These are phyloP conservation scores for Penicillium sp. DNA, from an alignment of 2,329 filamentous ascomycete genomes.

Conservation along the genomic window DNA sequence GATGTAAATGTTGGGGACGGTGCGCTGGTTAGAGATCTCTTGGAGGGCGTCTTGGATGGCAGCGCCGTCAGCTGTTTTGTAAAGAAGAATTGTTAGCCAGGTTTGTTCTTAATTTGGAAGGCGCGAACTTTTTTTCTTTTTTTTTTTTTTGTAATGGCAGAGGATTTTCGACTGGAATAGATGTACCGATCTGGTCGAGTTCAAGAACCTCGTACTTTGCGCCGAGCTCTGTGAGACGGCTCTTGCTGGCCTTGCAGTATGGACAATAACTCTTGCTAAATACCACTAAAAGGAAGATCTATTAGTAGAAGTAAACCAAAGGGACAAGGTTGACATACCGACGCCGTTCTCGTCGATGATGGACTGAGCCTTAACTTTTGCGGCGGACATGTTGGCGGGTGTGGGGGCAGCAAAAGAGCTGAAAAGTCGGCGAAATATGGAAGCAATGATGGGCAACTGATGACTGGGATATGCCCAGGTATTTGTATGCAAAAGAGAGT, in stretches of 20 bases:
- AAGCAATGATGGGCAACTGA: constrained; percentile 59
- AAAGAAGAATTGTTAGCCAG: neutral
- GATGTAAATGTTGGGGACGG: constrained; percentile 97
- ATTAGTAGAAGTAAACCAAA: neutral
- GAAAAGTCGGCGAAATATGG: constrained; percentile 76
- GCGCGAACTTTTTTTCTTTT: no score
- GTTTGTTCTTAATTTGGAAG: no score
- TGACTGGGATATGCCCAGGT: constrained; percentile 10
- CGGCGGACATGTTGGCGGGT: constrained; percentile 76
- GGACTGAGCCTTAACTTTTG: constrained; percentile 79
- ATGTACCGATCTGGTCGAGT: constrained; percentile 81
- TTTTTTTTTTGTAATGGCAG: no score
- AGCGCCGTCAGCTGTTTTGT: constrained; percentile 71
- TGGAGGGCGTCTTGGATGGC: constrained; percentile 83
- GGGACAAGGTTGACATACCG: constrained; percentile 58
- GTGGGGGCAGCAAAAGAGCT: constrained; percentile 57
- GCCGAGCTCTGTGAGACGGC: constrained; percentile 69
- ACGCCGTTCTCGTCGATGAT: constrained; percentile 91
- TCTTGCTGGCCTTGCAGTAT: constrained; percentile 83
- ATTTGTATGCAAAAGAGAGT: neutral
- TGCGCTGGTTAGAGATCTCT: constrained; percentile 80
- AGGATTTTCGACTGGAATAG: neutral
- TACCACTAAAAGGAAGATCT: constrained; percentile 61
- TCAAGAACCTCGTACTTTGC: constrained; percentile 79
- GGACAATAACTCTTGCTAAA: constrained; percentile 98